Evolutionary conservation across 495 filamentous ascomycete species (phyloP).

Genomic region (Lasiosphaeria hispida): DNA sequence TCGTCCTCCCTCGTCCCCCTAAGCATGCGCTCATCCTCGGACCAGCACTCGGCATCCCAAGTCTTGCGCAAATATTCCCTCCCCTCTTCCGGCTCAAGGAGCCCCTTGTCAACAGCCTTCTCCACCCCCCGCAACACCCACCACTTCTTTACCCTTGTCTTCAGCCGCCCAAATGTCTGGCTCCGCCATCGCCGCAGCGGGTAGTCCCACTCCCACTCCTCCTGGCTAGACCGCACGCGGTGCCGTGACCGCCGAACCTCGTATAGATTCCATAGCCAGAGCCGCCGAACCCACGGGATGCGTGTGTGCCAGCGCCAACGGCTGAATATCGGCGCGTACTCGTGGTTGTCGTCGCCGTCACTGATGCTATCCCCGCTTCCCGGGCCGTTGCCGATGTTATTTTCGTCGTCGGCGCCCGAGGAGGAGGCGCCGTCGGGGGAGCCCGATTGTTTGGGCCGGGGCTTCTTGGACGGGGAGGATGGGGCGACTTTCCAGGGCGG

Average conservation of each 20-base stretch:
- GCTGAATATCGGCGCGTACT: slow-evolving; percentile 4
- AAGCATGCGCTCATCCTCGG: too few species aligned
- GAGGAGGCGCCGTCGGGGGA: not conserved
- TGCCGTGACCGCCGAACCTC: not conserved
- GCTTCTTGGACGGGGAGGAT: not conserved
- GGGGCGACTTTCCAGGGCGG: not conserved
- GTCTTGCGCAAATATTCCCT: too few species aligned
- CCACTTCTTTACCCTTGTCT: too few species aligned
- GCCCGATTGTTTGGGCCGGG: not conserved
- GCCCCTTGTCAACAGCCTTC: too few species aligned
- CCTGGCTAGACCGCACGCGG: slow-evolving; percentile 4
- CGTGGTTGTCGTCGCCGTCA: not conserved
- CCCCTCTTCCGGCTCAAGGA: too few species aligned
- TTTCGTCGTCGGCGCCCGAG: not conserved
- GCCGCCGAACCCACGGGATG: slow-evolving; percentile 6
- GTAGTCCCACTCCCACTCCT: slow-evolving; percentile 12
- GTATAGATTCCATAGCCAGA: slow-evolving; percentile 15
- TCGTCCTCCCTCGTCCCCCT: too few species aligned
- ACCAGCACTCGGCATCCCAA: too few species aligned
- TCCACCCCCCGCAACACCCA: too few species aligned
- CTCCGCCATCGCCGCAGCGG: slow-evolving; percentile 8
- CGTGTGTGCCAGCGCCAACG: slow-evolving; percentile 10
- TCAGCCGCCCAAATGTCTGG: too few species aligned
- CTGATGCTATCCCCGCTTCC: too few species aligned
- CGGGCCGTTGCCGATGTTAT: too few species aligned